Conservation (phyloP, 2,329 filamentous ascomycete species). For the Fragosphaeria purpurea region DNA sequence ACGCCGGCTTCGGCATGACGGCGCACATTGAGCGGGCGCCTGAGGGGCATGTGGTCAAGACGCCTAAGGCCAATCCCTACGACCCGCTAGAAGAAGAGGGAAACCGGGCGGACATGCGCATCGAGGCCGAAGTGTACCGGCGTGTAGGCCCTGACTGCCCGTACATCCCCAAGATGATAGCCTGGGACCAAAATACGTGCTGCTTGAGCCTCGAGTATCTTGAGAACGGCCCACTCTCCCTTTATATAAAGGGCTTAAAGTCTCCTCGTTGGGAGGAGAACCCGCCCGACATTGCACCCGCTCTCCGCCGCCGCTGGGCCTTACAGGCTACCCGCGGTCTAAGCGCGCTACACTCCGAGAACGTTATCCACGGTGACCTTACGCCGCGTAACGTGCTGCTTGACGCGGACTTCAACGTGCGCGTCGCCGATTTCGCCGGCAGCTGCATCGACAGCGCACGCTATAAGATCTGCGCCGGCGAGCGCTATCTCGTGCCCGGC, state of each 20-base stretch:
- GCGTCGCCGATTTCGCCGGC: conserved; percentile 1
- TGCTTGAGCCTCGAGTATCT: neutral
- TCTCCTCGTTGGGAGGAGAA: neutral
- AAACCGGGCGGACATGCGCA: neutral
- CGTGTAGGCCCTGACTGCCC: neutral
- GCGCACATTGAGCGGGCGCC: neutral
- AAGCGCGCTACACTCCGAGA: neutral
- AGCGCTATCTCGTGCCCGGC: neutral
- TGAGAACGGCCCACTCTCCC: neutral
- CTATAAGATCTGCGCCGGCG: neutral
- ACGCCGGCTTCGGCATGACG: neutral
- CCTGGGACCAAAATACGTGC: neutral
- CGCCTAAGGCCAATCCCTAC: neutral
- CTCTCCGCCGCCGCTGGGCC: neutral
- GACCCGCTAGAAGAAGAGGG: neutral
- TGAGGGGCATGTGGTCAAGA: neutral
- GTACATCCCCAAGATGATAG: neutral
- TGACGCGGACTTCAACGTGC: neutral
- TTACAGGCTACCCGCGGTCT: neutral
- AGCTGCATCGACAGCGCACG: neutral
- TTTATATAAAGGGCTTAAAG: neutral
- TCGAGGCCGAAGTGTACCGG: conserved; percentile 1
- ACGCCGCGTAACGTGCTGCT: neutral
- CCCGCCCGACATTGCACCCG: neutral
- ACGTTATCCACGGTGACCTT: conserved; percentile 1